Conservation (phyloP, 1,284 basidiomycete genomes). For the Tremellales sp. region DNA sequence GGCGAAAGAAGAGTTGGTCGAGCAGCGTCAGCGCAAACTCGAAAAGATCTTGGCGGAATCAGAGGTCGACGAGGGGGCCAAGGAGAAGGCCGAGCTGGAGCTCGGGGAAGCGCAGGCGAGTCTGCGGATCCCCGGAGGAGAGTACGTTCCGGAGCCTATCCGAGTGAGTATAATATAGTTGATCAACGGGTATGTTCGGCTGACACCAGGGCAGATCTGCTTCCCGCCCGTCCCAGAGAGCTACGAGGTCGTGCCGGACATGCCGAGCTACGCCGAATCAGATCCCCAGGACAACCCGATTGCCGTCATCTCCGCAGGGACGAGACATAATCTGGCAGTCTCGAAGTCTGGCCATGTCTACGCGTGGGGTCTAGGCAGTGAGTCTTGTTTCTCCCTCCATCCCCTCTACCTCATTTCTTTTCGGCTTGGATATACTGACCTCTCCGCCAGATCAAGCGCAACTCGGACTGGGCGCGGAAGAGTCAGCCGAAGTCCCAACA, state of each 20-base stretch:
- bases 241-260: constrained; percentile 49
- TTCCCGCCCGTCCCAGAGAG: constrained; percentile 59
- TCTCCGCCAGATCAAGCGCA: constrained; percentile 42
- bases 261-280: constrained; percentile 47
- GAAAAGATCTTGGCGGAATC: constrained; percentile 20
- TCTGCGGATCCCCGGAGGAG: constrained; percentile 54
- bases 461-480: constrained; percentile 51
- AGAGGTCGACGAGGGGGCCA: constrained; percentile 25
- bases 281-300: constrained; percentile 58
- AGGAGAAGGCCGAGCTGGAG: constrained; percentile 37
- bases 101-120: constrained; percentile 47
- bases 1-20: constrained; percentile 38
- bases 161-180: constrained; percentile 32
- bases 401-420: not conserved
- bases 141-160: constrained; percentile 56
- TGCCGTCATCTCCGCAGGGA: constrained; percentile 69
- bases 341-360: constrained; percentile 73
- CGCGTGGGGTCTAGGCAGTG: constrained; percentile 77
- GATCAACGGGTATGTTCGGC: not conserved
- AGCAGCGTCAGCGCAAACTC: constrained; percentile 23
- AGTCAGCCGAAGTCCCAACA: constrained; percentile 59
- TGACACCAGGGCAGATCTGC: constrained; percentile 48
- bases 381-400: constrained; percentile 13
- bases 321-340: constrained; percentile 77
- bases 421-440: not conserved